Evolutionary conservation across 179 eudicot genomes (phyloP), one percentile per base, ranked within the genome.

Genomic region (Beta lomatogona): DNA sequence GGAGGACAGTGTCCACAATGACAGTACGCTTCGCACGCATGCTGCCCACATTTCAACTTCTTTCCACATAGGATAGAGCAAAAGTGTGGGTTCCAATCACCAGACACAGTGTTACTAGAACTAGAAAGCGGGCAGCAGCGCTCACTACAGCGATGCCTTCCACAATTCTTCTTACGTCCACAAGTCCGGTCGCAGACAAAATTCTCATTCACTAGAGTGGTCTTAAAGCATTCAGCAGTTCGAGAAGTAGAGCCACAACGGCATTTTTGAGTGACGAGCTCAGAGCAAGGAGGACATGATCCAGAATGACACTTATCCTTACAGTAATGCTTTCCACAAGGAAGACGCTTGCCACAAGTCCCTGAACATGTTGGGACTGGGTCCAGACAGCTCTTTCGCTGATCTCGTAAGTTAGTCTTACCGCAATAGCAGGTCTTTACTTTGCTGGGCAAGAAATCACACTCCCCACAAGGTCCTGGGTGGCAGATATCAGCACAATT

Each of bases 1-100:
- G 96, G 97, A 83, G 99, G 97, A 77, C 99, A 96, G 71, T 96
- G 99, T 15, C 99, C 99, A 79, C 98, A 94, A 82, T 94, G 99
- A 86, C 98, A 96, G 65, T 89, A 84, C 7, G 93, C 87, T 21
- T 81, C 87, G 28, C 99, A 94, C 10, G 96, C 85, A 85, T 96
- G 98, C 82, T 96, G 97, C 82, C 99, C 99, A 73, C 99, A 96
- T 77, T 95, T 90, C 71, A 93, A 85, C 91, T 93, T 96, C 92
- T 96, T 96, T 75, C 89, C 99, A 84, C 99, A 96, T 2, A 93
- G 87, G 88, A 92, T 96, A 22, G 97, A 87, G 79, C 99, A 96
- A 71, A 96, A 85, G 74, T 96, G 98, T 13, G 97, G 97, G 77
- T 91, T 88, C 94, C 93, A 91, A 66, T 86, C 93, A 57, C 86